Evolutionary conservation across 371 early-diverging fungal species (phyloP), one percentile per base, ranked within the genome.

Genomic region (Rhizopus arrhizus): DNA sequence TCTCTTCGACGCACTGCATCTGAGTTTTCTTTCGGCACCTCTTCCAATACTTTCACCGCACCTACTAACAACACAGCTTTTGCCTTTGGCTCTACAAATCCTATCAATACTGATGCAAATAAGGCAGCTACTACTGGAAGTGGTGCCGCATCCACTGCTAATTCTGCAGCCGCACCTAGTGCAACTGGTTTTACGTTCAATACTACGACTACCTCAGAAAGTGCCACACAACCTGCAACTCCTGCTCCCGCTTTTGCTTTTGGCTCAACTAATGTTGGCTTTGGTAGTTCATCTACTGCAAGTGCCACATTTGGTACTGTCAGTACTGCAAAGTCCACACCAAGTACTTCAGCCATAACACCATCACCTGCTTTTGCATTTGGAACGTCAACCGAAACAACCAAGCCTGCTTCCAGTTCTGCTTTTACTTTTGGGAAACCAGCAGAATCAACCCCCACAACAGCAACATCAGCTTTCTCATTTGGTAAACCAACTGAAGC

Each of bases 101-200:
- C 43, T 43, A 5, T n/a, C n/a, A 15, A n/a, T 28, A 10, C 48
- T 29, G 48, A 22, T 29, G 22, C 48, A 48, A 48, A 28, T 9
- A 22, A 22, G 2, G 9, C 31, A 22, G 7, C 59, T 15, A 15
- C 56, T 3, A 34, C 43, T 9, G 34, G 41, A 8, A 32, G 34
- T 12, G 12, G 35, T 50, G 47, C 45, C 4, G 49, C 33, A 33
- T 40, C 48, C 34, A 35, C 53, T 36, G 29, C n/a, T 7, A 34
- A 45, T 28, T 47, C 56, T 28, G 38, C 61, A 13, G 15, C 59
- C 8, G 33, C 45, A 47, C 8, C 67, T 29, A 53, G 45, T 22
- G 31, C 22, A 28, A 34, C 66, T 12, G 33, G 48, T 0, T 62
- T 68, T 33, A 59, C 48, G 6, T 59, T 64, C 56, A 61, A 56